Evolutionary conservation across 2,329 filamentous ascomycete genomes (phyloP), one percentile per base, ranked within the genome.

Genomic region (Xylariaceae sp.): DNA sequence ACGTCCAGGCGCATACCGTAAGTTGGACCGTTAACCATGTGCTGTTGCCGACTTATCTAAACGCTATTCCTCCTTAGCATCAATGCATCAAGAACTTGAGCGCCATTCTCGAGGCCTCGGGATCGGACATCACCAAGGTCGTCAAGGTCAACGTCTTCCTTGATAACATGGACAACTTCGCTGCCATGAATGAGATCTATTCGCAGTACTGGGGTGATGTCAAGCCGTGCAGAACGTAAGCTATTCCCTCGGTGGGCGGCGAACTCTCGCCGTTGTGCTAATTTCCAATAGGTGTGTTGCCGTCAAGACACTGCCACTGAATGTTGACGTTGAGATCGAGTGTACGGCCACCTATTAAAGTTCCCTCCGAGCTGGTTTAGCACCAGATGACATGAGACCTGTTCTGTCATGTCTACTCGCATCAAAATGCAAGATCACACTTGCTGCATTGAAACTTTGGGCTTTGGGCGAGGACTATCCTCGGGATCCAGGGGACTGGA

Each of bases 251-350:
- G 18, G 12, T 7, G 5, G n/a, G 40, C 14, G 22, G 19, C 40
- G 12, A 7, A 6, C 38, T 51, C n/a, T 18, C 1, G 38, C 28
- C 40, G 41, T 6, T 4, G 22, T 39, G 31, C 56, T 56, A 13
- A 56, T 50, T 28, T 10, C 33, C n/a, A 41, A 48, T 14, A 91
- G 87, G 73, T 96, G 91, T 69, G 90, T 96, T 48, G 90, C 90
- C 6, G 92, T 95, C 60, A 92, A 94, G 80, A 84, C 88, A 63
- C 80, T 96, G 59, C 91, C 91, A 55, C 90, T 92, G 78, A 85
- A 86, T 51, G 90, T 91, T 40, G 86, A 90, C 53, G 86, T 96
- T 28, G 91, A 96, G 79, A 94, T 96, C 68, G 90, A 96, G 80
- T 89, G 85, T 69, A 88, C 94, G 75, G 90, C 90, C 12, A 59